Evolutionary conservation across 2,329 filamentous ascomycete genomes (phyloP).

Genomic region (Cercospora sojina): DNA sequence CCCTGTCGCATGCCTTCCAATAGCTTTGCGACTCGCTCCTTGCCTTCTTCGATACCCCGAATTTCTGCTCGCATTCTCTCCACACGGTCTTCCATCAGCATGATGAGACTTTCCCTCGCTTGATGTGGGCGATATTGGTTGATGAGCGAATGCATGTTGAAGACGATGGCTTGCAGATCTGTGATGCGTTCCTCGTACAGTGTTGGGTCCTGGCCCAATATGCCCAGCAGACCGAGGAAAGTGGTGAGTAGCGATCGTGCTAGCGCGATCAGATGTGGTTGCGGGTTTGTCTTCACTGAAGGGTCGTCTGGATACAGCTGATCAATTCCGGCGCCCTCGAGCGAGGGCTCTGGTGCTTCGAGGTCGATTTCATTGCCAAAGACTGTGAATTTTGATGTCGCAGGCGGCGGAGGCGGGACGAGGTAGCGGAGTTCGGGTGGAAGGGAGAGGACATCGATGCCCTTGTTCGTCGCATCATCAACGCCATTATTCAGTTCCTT

Average conservation of each 20-base stretch:
- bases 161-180: conserved; percentile 76
- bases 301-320: conserved; percentile 62
- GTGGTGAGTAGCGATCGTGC: conserved; percentile 83
- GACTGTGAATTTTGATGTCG: conserved; percentile 69
- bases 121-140: conserved; percentile 95
- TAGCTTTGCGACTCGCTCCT: conserved; percentile 70
- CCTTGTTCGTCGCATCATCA: conserved; percentile 14
- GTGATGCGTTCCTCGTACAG: conserved; percentile 69
- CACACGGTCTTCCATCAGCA: conserved; percentile 83
- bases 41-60: conserved; percentile 63
- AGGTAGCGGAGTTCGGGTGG: conserved; percentile 73
- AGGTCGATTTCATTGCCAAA: conserved; percentile 69
- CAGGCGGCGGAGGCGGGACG: conserved; percentile 72
- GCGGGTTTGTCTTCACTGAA: conserved; percentile 44
- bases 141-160: conserved; percentile 89
- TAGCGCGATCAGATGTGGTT: conserved; percentile 64
- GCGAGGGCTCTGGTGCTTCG: conserved; percentile 61
- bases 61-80: conserved; percentile 72
- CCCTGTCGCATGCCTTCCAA: conserved; percentile 61
- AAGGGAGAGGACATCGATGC: conserved; percentile 48
- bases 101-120: conserved; percentile 80
- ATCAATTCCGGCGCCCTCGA: conserved; percentile 68
- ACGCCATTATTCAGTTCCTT: conserved; percentile 27
- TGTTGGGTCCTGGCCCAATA: conserved; percentile 64
- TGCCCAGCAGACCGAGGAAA: conserved; percentile 79